Conservation (phyloP, 2,329 filamentous ascomycete species). For the Colletotrichum simmondsii region DNA sequence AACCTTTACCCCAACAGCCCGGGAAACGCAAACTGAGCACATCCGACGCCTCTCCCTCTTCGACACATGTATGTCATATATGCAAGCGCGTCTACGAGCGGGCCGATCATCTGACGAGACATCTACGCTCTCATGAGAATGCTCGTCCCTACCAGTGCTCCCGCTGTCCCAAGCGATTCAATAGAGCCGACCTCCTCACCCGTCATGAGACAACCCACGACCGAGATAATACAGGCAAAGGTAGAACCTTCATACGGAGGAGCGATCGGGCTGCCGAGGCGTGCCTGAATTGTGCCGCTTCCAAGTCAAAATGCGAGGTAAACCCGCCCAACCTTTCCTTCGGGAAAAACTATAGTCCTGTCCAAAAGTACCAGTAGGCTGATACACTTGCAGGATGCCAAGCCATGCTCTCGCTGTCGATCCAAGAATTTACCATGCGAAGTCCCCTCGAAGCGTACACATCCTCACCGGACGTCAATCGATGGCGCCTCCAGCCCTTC, state of each 20-base stretch:
- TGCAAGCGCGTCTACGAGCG: constrained; percentile 30
- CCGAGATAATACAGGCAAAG: constrained; percentile 30
- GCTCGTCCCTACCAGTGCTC: constrained; percentile 30
- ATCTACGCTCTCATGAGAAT: constrained; percentile 32
- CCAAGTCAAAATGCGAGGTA: constrained; percentile 35
- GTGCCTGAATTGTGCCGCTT: constrained; percentile 29
- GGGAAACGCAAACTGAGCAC: constrained; percentile 27
- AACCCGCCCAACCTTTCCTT: neutral
- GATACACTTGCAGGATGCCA: constrained; percentile 9
- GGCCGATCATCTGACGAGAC: constrained; percentile 30
- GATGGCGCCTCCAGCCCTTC: constrained; percentile 24
- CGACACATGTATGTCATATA: constrained; percentile 29
- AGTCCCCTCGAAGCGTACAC: constrained; percentile 25
- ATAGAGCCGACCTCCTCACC: constrained; percentile 30
- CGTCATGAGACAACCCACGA: constrained; percentile 33
- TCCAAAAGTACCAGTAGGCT: neutral
- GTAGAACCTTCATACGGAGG: constrained; percentile 26
- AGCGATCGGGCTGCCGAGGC: constrained; percentile 32
- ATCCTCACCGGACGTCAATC: constrained; percentile 13
- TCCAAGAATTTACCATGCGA: constrained; percentile 28
- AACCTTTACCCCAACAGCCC: constrained; percentile 13
- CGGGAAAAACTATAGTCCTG: neutral
- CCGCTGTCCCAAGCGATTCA: constrained; percentile 30
- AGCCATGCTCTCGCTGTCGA: constrained; percentile 30
- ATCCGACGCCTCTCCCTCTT: constrained; percentile 20